Evolutionary conservation across 2,329 filamentous ascomycete genomes (phyloP), one percentile per base, ranked within the genome.

Genomic region (Chaetomiaceae sp.): DNA sequence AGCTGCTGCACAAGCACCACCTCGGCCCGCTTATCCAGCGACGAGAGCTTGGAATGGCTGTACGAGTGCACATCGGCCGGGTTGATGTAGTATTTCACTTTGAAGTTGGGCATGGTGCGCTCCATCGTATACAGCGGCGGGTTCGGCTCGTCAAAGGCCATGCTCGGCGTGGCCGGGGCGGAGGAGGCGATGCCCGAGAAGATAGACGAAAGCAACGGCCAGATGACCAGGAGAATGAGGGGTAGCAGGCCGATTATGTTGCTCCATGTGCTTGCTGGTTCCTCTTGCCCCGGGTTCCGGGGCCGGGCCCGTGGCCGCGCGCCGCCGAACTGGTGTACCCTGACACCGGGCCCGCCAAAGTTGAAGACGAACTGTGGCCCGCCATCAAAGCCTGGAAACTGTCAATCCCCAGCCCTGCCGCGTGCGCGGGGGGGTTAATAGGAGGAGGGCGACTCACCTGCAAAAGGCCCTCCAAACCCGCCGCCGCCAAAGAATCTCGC

Each of bases 321-420:
- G 49, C 94, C 92, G 62, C 91, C 92, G 69, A 99, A 97, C 68
- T 96, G 92, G 69, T 97, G 94, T 56, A 99, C 90, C 56, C 92
- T 84, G 63, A 99, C 85, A 18, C 91, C 92, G 3, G 92, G 90
- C 7, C 90, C 89, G 60, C 89, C 89, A 70, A 96, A 82, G 72
- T 96, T 96, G 73, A 97, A 97, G 50, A 96, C 89, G 69, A 96
- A 96, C 62, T 90, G 87, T 23, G 89, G 90, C 14, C 90, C 89
- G 56, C 79, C 81, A 64, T 90, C 87, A 70, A 91, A 90, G 37
- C 73, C 78, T 79, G 60, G 23, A 32, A 36, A 48, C 42, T 20
- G 33, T 51, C 25, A 45, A n/a, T n/a, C n/a, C n/a, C n/a, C n/a
- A n/a, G n/a, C n/a, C n/a, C n/a, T n/a, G n/a, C n/a, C n/a, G n/a